These are phyloP conservation scores for Geoglossum glabrum DNA, from an alignment of 495 filamentous ascomycete species.

Conservation along the genomic window DNA sequence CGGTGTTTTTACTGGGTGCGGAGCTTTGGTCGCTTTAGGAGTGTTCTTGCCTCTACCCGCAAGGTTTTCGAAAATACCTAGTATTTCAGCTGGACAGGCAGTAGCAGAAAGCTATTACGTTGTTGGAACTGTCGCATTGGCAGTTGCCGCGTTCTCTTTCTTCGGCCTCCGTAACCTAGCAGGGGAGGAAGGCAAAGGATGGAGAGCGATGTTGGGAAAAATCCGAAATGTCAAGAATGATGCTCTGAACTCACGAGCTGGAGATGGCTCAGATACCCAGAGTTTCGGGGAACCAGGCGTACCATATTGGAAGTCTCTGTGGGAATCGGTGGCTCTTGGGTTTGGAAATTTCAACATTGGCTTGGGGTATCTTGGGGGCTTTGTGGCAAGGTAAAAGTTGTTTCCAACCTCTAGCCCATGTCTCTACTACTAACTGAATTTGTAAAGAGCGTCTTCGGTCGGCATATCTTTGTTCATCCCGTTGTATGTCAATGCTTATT, in stretches of 20 bases:
- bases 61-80: slow-evolving; percentile 42
- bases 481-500: slow-evolving; percentile 76
- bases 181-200: slow-evolving; percentile 60
- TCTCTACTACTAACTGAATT: neutral
- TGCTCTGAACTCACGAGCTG: neutral
- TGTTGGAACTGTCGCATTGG: slow-evolving; percentile 49
- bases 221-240: neutral
- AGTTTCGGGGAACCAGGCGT: neutral
- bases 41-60: slow-evolving; percentile 77
- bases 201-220: slow-evolving; percentile 26
- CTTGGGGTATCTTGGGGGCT: slow-evolving; percentile 79
- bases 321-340: slow-evolving; percentile 49
- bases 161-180: slow-evolving; percentile 60
- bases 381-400: slow-evolving; percentile 47
- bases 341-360: slow-evolving; percentile 55
- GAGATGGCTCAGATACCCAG: neutral
- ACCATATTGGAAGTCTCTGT: slow-evolving; percentile 23
- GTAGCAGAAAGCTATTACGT: slow-evolving; percentile 70
- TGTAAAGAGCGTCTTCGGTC: slow-evolving; percentile 57
- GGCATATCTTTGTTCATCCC: slow-evolving; percentile 89
- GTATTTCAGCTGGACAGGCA: slow-evolving; percentile 42
- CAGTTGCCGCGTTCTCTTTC: slow-evolving; percentile 54
- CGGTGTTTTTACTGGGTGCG: slow-evolving; percentile 78
- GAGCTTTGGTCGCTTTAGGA: slow-evolving; percentile 62
- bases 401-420: neutral